These are phyloP conservation scores for Ilyonectria sp. DNA, from an alignment of 2,329 filamentous ascomycete species.

Conservation along the genomic window DNA sequence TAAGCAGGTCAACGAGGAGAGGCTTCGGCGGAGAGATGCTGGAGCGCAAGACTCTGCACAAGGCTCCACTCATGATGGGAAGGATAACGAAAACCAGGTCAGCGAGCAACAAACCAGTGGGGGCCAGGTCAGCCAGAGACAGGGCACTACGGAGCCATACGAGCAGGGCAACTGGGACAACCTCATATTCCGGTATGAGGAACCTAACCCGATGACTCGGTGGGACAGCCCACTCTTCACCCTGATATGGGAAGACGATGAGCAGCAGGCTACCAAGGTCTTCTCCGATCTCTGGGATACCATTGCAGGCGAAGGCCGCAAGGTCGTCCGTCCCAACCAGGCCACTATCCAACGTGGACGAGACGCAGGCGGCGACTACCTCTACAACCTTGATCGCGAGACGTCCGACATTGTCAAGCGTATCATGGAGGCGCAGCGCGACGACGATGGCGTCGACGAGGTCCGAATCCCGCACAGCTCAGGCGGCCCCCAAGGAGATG, in stretches of 20 bases:
- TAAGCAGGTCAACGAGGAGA: slow-evolving; percentile 71
- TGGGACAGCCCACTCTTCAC: slow-evolving; percentile 91
- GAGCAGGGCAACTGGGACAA: slow-evolving; percentile 79
- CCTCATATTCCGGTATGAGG: slow-evolving; percentile 86
- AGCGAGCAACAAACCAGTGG: slow-evolving; percentile 5
- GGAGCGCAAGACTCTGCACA: slow-evolving; percentile 7
- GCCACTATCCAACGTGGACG: slow-evolving; percentile 77
- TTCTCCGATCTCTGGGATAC: slow-evolving; percentile 83
- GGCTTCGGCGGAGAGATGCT: slow-evolving; percentile 57
- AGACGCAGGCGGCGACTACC: slow-evolving; percentile 79
- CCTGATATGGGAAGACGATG: slow-evolving; percentile 81
- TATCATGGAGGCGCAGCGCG: slow-evolving; percentile 78
- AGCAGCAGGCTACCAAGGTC: slow-evolving; percentile 67
- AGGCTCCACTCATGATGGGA: neutral
- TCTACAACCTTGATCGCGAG: slow-evolving; percentile 84
- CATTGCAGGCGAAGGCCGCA: slow-evolving; percentile 74
- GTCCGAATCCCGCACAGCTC: slow-evolving; percentile 63
- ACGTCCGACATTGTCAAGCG: slow-evolving; percentile 83
- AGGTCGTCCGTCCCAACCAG: slow-evolving; percentile 80
- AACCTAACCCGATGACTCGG: slow-evolving; percentile 86
- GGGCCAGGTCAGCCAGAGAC: neutral
- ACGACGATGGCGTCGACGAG: slow-evolving; percentile 73
- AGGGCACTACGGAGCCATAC: slow-evolving; percentile 60
- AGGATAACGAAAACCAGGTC: neutral
- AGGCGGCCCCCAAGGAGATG: slow-evolving; percentile 51